Conservation (phyloP, 2,329 filamentous ascomycete genomes). For the Cylindrodendrum hubeiense region DNA sequence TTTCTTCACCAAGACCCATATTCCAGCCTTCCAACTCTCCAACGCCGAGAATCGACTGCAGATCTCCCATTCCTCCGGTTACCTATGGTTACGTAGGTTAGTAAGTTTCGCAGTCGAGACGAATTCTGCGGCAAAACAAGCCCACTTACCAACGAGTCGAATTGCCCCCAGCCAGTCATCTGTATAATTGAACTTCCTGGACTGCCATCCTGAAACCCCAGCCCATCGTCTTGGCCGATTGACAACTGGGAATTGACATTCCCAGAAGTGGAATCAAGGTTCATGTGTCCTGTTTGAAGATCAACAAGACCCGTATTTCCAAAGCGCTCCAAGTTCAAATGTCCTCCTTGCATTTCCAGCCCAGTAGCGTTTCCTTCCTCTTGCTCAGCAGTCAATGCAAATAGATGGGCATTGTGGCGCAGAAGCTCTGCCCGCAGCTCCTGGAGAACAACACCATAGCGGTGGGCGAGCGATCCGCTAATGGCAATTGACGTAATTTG, state of each 20-base stretch:
- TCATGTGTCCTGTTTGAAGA: neutral
- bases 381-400: neutral
- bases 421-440: slow-evolving; percentile 47
- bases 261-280: neutral
- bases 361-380: neutral
- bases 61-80: slow-evolving; percentile 31
- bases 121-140: neutral
- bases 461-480: slow-evolving; percentile 53
- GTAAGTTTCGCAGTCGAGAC: neutral
- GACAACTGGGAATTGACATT: neutral
- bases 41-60: slow-evolving; percentile 24
- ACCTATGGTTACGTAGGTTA: slow-evolving; percentile 10
- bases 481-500: slow-evolving; percentile 54
- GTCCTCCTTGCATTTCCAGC: neutral
- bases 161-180: slow-evolving; percentile 43
- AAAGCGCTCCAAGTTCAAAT: neutral
- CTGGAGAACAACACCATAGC: slow-evolving; percentile 58
- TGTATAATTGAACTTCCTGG: slow-evolving; percentile 28
- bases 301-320: neutral
- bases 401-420: slow-evolving; percentile 37
- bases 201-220: slow-evolving; percentile 18
- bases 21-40: slow-evolving; percentile 30
- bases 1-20: slow-evolving; percentile 19
- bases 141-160: slow-evolving; percentile 29
- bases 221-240: slow-evolving; percentile 14